phyloP scores from a whole-genome alignment of 202 grass and related monocot species.

The Miscanthus sacchariflorus region DNA sequence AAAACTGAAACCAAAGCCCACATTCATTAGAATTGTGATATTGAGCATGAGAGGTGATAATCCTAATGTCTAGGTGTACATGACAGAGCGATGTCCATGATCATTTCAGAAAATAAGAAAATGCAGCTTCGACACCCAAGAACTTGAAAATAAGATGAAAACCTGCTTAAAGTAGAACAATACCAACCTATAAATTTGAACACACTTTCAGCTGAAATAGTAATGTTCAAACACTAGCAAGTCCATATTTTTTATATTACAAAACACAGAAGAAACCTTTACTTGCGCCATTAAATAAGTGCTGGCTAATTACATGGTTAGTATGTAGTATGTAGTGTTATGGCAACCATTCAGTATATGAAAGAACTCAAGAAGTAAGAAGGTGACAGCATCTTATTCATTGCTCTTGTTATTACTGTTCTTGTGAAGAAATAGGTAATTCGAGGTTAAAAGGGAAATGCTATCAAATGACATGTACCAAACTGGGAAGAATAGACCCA shows the following conservation, averaged over 20 bases:
- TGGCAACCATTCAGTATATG: background rate
- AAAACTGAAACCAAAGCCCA: conserved; percentile 63
- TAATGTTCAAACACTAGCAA: background rate
- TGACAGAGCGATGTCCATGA: background rate
- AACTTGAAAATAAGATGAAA: conserved; percentile 4
- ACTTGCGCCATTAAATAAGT: background rate
- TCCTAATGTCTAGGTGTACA: background rate
- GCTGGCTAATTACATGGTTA: background rate
- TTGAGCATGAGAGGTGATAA: conserved; percentile 5
- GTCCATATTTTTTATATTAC: conserved; percentile 11
- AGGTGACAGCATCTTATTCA: background rate
- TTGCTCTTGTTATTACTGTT: background rate
- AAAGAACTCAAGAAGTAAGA: background rate
- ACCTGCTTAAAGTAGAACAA: conserved; percentile 16
- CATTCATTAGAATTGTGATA: conserved; percentile 33
- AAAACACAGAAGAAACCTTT: conserved; percentile 24
- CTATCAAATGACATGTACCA: background rate
- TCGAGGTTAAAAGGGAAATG: background rate
- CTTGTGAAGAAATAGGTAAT: background rate
- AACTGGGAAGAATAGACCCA: background rate
- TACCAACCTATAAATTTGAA: conserved; percentile 14
- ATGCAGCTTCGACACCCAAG: background rate
- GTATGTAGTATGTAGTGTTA: background rate
- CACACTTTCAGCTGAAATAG: conserved; percentile 8
- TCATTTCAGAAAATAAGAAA: conserved; percentile 30